phyloP scores from a whole-genome alignment of 2,329 filamentous ascomycete species.

The Mycosphaerella arachidis region DNA sequence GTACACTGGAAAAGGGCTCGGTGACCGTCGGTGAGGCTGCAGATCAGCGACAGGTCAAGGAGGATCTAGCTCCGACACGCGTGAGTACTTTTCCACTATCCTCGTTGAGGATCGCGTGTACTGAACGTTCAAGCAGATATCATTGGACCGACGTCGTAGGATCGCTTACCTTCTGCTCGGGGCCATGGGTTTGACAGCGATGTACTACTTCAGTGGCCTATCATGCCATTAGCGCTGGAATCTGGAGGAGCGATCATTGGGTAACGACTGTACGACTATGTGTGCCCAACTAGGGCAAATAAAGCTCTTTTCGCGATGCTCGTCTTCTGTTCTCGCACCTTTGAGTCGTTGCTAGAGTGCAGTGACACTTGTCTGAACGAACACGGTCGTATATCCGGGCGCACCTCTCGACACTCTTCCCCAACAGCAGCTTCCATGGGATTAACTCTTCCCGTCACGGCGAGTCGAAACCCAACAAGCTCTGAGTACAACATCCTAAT shows the following conservation, averaged over 20 bases:
- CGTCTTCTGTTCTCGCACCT: too few species aligned
- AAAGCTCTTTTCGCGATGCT: too few species aligned
- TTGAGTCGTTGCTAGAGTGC: too few species aligned
- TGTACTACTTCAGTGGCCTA: neutral
- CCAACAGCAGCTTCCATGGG: too few species aligned
- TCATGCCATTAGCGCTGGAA: neutral
- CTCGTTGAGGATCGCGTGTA: neutral
- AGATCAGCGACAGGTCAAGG: neutral
- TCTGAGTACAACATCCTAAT: neutral
- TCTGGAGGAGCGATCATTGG: too few species aligned
- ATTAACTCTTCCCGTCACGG: too few species aligned
- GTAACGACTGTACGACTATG: neutral
- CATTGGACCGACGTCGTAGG: neutral
- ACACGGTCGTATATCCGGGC: too few species aligned
- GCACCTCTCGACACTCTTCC: too few species aligned
- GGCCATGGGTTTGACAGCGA: neutral
- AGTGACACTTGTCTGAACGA: too few species aligned
- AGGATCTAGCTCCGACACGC: neutral
- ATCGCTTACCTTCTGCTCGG: conserved; percentile 2
- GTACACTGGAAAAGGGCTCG: conserved; percentile 15
- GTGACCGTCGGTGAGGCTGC: neutral
- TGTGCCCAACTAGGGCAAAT: neutral
- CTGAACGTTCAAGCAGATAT: neutral
- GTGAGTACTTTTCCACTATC: neutral
- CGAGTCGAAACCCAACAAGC: too few species aligned